Conservation (phyloP, 257 asterid genomes). For the Solanum chiquidenum region DNA sequence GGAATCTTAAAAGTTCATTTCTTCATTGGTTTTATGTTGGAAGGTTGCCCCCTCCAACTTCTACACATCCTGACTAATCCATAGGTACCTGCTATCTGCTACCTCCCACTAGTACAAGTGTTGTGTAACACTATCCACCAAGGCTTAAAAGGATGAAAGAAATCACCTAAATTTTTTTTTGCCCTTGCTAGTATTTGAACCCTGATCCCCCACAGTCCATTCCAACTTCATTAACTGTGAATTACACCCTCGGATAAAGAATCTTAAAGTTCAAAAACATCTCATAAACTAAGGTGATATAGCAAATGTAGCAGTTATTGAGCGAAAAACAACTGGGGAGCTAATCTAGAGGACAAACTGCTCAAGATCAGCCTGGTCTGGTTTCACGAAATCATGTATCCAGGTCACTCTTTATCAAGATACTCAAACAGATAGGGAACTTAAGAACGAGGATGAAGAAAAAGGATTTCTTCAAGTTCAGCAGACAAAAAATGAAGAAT, state of each 20-base stretch:
- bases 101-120: not conserved
- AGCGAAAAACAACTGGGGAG: not conserved
- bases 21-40: not conserved
- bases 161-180: not conserved
- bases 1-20: not conserved
- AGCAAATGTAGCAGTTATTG: not conserved
- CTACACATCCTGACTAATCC: not conserved
- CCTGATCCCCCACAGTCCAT: not conserved
- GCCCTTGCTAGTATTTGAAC: not conserved
- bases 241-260: not conserved
- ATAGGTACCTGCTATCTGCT: not conserved
- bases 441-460: not conserved
- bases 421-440: not conserved
- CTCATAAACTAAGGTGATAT: not conserved
- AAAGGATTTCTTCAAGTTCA: not conserved
- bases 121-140: not conserved
- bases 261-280: not conserved
- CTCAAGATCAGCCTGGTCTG: not conserved
- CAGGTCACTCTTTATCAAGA: not conserved
- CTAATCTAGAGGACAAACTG: not conserved
- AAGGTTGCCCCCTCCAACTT: not conserved
- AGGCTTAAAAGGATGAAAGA: not conserved
- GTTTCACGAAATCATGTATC: not conserved
- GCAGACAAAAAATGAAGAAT: not conserved
- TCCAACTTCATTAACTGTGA: not conserved